Percentiles rank a stretch among this genome's conserved stretches.
phyloP scores from a whole-genome alignment of 495 filamentous ascomycete genomes.

The Hypoxylon subgilvum region DNA sequence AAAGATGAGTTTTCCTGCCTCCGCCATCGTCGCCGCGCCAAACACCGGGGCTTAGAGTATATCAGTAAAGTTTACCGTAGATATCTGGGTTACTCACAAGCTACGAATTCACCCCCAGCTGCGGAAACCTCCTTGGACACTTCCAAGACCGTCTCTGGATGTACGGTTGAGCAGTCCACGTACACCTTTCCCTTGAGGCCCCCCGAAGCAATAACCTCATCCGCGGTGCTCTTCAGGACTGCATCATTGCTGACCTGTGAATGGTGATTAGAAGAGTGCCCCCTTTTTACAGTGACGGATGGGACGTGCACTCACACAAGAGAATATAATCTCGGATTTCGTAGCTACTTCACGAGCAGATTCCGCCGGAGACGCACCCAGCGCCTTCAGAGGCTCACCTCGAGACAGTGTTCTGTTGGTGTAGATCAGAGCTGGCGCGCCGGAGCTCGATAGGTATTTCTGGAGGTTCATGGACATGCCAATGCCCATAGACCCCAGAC shows the following conservation, averaged over 20 bases:
- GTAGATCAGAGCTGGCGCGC: slow-evolving; percentile 63
- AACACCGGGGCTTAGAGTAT: slow-evolving; percentile 66
- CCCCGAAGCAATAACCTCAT: slow-evolving; percentile 51
- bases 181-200: slow-evolving; percentile 65
- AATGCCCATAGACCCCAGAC: slow-evolving; percentile 77
- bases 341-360: slow-evolving; percentile 62
- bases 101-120: slow-evolving; percentile 68
- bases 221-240: slow-evolving; percentile 59
- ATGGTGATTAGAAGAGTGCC: neutral
- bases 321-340: slow-evolving; percentile 71
- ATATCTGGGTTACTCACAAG: neutral
- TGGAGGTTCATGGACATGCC: slow-evolving; percentile 76
- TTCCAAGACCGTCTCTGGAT: slow-evolving; percentile 66
- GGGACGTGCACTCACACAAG: slow-evolving; percentile 59
- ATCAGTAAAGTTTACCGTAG: neutral
- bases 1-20: slow-evolving; percentile 67
- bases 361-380: slow-evolving; percentile 57
- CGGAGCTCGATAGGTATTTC: slow-evolving; percentile 60
- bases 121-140: slow-evolving; percentile 54
- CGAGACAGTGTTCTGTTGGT: slow-evolving; percentile 68
- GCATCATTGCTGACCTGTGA: slow-evolving; percentile 54
- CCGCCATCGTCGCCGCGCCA: slow-evolving; percentile 71
- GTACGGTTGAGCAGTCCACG: slow-evolving; percentile 77
- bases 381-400: slow-evolving; percentile 52
- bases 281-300: neutral